phyloP scores from a whole-genome alignment of 805 yeast species.

The Starmera amethionina region DNA sequence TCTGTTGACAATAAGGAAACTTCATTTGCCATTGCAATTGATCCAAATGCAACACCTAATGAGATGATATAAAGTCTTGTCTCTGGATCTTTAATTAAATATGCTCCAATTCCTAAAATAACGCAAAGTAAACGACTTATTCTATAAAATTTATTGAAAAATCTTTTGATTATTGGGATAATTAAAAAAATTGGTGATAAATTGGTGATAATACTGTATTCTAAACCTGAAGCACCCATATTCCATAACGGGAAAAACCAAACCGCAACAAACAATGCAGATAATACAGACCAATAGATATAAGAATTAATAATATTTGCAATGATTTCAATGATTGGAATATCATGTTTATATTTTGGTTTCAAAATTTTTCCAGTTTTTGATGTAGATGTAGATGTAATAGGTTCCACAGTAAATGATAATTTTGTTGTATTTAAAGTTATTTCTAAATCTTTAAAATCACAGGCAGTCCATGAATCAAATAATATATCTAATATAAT shows the following conservation, averaged over 20 bases:
- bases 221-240: constrained; percentile 96
- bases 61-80: constrained; percentile 55
- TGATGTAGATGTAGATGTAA: not conserved
- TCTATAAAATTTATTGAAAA: constrained; percentile 37
- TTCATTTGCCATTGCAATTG: constrained; percentile 40
- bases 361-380: constrained; percentile 4
- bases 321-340: constrained; percentile 26
- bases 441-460: constrained; percentile 57
- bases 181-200: constrained; percentile 49
- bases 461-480: constrained; percentile 70
- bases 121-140: constrained; percentile 46
- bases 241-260: constrained; percentile 99
- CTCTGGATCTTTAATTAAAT: constrained; percentile 57
- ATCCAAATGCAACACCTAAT: constrained; percentile 55
- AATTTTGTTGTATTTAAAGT: constrained; percentile 12
- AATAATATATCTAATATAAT: constrained; percentile 76
- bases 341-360: constrained; percentile 15
- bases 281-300: constrained; percentile 76
- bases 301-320: constrained; percentile 53
- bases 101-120: constrained; percentile 68
- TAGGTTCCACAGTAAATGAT: constrained; percentile 11
- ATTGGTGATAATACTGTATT: constrained; percentile 50
- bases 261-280: constrained; percentile 75
- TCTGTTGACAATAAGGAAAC: constrained; percentile 17
- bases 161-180: constrained; percentile 31